Evolutionary conservation across 177 flowering plant genomes (phyloP), one percentile per base, ranked within the genome.

Genomic region (Tripterygium wilfordii): DNA sequence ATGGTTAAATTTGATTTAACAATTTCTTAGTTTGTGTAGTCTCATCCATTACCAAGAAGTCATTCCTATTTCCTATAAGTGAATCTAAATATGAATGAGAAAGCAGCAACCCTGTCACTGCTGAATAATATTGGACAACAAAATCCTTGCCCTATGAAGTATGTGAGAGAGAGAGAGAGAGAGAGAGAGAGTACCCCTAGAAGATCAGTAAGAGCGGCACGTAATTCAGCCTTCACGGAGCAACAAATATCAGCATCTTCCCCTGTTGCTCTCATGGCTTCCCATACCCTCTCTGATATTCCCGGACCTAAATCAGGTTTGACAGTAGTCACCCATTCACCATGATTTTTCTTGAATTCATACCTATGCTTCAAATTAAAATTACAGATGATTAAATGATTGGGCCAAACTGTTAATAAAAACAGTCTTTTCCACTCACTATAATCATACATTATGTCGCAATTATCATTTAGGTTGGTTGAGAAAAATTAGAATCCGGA

Each of bases 321-420:
- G 18, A 73, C 79, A 5, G 63, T 43, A 5, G 46, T 65, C 18
- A 92, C 76, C 98, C 98, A 92, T 49, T 89, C 83, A 10, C 72
- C 83, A 57, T 92, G 95, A 62, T 92, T 92, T 30, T 58, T 75
- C 72, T 84, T 92, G 84, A 92, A 80, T 53, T 92, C 98, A 59
- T 62, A 68, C 79, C 98, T 92, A 66, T 4, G 43, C 36, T 60
- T 57, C 57, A 66, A 50, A 45, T 17, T 24, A 3, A 13, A 41
- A 28, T 25, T n/a, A n/a, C n/a, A n/a, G n/a, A n/a, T n/a, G n/a
- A n/a, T n/a, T 1, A 25, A 26, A 18, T 19, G 19, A 23, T 33
- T 19, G n/a, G 49, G 31, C 25, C 12, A 42, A 13, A 13, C 2
- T 0, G n/a, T 23, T 16, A 0, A 3, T 12, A 25, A 14, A 30